Evolutionary conservation across 2,329 filamentous ascomycete species (phyloP).

Genomic region (Neonectria magnoliae): DNA sequence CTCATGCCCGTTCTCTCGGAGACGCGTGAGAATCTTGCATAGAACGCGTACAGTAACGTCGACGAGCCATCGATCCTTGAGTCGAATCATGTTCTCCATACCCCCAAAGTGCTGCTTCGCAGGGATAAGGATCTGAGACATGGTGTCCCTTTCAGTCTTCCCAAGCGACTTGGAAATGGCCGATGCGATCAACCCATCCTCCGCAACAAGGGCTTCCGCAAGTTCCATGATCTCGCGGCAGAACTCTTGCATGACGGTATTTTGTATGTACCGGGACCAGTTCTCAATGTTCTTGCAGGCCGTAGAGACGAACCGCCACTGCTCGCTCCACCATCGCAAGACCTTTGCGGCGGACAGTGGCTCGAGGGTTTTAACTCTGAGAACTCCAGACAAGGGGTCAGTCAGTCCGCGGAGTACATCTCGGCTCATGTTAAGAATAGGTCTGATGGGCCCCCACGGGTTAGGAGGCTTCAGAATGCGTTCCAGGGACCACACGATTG

Average conservation of each 20-base stretch:
- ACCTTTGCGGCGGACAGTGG: constrained; percentile 72
- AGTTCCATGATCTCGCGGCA: constrained; percentile 96
- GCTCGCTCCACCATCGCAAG: constrained; percentile 81
- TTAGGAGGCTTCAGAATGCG: constrained; percentile 47
- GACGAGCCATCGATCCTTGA: constrained; percentile 88
- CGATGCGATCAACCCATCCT: constrained; percentile 84
- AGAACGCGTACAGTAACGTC: constrained; percentile 84
- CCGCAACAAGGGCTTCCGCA: constrained; percentile 83
- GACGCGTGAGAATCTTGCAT: constrained; percentile 81
- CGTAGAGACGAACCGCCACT: constrained; percentile 84
- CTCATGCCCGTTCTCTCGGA: constrained; percentile 81
- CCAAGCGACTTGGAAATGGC: constrained; percentile 60
- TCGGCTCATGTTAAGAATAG: constrained; percentile 65
- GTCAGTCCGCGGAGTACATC: constrained; percentile 67
- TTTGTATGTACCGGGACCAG: constrained; percentile 83
- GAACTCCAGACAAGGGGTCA: constrained; percentile 64
- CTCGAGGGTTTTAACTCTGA: constrained; percentile 66
- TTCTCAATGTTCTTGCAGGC: constrained; percentile 85
- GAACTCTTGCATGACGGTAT: constrained; percentile 86
- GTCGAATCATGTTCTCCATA: constrained; percentile 87
- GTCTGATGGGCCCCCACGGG: constrained; percentile 67
- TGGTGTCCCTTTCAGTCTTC: constrained; percentile 51
- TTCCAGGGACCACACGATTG: constrained; percentile 56
- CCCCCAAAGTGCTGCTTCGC: constrained; percentile 65
- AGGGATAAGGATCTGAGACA: constrained; percentile 52